Evolutionary conservation across 768 basidiomycete genomes (phyloP).

Genomic region (Suillus spraguei): DNA sequence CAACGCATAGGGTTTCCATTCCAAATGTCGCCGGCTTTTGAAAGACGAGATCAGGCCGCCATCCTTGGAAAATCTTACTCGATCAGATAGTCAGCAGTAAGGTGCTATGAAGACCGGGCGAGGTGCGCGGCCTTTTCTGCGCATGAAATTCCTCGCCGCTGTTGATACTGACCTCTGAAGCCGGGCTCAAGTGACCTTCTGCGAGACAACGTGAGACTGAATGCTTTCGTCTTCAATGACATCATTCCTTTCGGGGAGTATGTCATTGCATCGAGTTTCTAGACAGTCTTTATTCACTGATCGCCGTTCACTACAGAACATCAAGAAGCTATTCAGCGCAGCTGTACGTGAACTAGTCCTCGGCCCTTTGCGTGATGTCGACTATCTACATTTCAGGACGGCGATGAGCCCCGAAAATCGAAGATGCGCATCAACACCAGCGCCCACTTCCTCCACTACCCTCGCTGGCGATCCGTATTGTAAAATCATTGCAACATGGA

Average conservation of each 20-base stretch:
- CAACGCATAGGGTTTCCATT: background rate
- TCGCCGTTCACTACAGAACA: background rate
- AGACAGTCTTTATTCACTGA: background rate
- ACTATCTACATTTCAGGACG: background rate
- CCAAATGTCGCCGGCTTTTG: background rate
- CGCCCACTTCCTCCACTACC: background rate
- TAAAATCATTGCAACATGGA: conserved; percentile 1
- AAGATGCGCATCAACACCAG: background rate
- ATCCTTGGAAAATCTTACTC: background rate
- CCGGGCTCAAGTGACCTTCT: background rate
- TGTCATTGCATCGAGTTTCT: background rate
- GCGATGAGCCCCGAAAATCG: background rate
- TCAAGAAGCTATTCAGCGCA: background rate
- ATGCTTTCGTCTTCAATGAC: background rate
- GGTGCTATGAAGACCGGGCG: background rate
- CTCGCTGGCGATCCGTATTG: no score
- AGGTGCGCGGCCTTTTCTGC: background rate
- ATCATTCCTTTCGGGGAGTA: background rate
- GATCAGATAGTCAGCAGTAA: background rate
- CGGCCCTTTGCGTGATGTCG: background rate
- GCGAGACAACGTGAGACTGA: background rate
- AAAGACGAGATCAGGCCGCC: background rate
- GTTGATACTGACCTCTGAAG: background rate
- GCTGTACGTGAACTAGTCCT: background rate
- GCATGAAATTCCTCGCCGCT: background rate